A percentile compares a stretch with the other conserved stretches of the same genome.
Conservation (phyloP, 108 stramenopile species). For the Cylindrotheca closterium region DNA sequence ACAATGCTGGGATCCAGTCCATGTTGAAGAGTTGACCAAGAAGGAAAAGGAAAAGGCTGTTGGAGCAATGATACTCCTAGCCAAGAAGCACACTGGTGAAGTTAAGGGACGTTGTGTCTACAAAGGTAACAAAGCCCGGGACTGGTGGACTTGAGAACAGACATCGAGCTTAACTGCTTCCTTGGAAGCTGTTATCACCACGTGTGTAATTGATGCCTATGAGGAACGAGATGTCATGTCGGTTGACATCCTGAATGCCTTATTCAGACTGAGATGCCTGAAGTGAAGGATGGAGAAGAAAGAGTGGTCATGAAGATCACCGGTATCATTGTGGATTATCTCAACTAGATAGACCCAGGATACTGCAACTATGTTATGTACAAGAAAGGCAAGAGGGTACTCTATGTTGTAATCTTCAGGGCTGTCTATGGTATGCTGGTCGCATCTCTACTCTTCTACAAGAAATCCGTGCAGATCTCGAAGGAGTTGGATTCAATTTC, state of each 20-base stretch:
- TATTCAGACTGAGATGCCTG: neutral
- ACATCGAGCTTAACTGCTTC: too few species aligned
- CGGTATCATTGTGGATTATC: neutral
- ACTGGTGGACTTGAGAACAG: too few species aligned
- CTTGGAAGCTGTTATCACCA: neutral
- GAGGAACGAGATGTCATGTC: conserved; percentile 1
- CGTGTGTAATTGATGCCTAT: too few species aligned
- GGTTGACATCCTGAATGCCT: neutral
- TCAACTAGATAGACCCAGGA: neutral
- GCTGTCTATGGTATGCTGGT: neutral
- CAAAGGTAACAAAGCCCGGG: too few species aligned
- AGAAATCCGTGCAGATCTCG: conserved; percentile 11
- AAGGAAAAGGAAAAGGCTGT: too few species aligned
- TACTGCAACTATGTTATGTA: neutral
- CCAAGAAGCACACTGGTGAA: too few species aligned
- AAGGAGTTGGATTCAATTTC: conserved; percentile 33
- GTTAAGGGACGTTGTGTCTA: too few species aligned
- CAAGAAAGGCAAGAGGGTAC: neutral
- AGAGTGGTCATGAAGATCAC: neutral
- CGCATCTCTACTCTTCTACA: conserved; percentile 30
- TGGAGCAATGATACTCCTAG: too few species aligned
- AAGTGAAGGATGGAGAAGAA: neutral
- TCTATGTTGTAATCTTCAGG: neutral
- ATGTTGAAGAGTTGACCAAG: too few species aligned
- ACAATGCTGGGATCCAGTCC: too few species aligned